phyloP scores from a whole-genome alignment of 2,329 filamentous ascomycete species.

The Cladosporium colombiae region DNA sequence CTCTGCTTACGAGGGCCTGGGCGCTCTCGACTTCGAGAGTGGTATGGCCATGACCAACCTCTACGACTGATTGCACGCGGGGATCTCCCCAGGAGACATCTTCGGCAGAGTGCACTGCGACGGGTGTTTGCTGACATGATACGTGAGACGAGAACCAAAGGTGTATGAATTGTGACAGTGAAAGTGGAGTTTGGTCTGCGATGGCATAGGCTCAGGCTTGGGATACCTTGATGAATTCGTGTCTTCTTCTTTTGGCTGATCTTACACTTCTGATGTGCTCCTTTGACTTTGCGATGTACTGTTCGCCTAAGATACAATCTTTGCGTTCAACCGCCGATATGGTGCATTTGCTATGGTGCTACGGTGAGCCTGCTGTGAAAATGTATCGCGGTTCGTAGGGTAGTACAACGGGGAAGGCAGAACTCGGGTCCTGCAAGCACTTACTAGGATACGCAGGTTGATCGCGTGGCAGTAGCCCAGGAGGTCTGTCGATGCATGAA shows the following conservation, averaged over 20 bases:
- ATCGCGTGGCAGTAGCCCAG: neutral
- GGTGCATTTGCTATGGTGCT: neutral
- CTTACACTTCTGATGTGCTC: neutral
- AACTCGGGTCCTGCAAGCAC: constrained; percentile 18
- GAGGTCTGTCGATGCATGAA: neutral
- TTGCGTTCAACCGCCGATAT: neutral
- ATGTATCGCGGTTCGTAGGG: neutral
- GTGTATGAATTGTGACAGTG: neutral
- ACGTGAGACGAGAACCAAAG: neutral
- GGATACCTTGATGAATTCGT: neutral
- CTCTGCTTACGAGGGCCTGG: neutral
- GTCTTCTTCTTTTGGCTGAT: neutral
- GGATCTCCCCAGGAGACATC: too few relatives aligned
- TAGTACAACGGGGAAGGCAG: neutral
- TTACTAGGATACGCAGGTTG: constrained; percentile 10
- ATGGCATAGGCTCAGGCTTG: neutral
- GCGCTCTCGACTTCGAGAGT: neutral
- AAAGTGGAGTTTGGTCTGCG: neutral
- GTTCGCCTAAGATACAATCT: neutral
- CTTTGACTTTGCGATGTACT: neutral
- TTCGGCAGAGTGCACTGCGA: neutral
- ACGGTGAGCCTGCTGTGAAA: neutral
- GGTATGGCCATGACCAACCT: constrained; percentile 13
- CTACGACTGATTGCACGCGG: neutral
- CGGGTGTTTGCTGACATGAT: neutral